A percentile compares a stretch with the other conserved stretches of the same genome.
Evolutionary conservation across 345 rosid genomes (phyloP).

Genomic region (Citrus australasica): DNA sequence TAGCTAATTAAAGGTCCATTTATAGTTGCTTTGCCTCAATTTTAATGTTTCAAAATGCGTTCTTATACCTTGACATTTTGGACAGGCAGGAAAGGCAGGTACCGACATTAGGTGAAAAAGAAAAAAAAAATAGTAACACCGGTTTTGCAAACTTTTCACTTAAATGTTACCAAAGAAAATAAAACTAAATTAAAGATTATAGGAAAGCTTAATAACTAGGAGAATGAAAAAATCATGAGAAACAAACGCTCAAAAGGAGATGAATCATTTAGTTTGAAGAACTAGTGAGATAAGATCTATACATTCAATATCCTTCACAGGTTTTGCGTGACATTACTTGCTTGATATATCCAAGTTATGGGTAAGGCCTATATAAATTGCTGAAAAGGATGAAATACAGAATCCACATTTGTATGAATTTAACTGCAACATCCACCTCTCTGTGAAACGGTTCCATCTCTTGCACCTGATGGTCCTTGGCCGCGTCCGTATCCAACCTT

Average conservation of each 20-base stretch:
- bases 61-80: background rate
- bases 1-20: too few species aligned
- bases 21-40: background rate
- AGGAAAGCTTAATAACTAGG: background rate
- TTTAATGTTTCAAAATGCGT: background rate
- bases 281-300: conserved; percentile 23
- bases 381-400: conserved; percentile 17
- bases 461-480: conserved; percentile 65
- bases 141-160: background rate
- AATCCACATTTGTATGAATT: background rate
- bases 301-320: conserved; percentile 23
- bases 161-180: background rate
- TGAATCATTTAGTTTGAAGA: background rate
- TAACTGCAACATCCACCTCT: conserved; percentile 77
- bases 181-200: background rate
- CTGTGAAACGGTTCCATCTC: conserved; percentile 77
- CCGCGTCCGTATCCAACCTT: conserved; percentile 82
- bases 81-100: too few species aligned
- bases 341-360: conserved; percentile 6
- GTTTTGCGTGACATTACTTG: conserved; percentile 7
- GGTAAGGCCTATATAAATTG: conserved; percentile 12
- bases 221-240: background rate
- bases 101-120: too few species aligned
- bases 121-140: background rate
- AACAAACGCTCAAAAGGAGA: background rate